Conservation (phyloP, 2,329 filamentous ascomycete species). For the Scedosporium aurantiacum region DNA sequence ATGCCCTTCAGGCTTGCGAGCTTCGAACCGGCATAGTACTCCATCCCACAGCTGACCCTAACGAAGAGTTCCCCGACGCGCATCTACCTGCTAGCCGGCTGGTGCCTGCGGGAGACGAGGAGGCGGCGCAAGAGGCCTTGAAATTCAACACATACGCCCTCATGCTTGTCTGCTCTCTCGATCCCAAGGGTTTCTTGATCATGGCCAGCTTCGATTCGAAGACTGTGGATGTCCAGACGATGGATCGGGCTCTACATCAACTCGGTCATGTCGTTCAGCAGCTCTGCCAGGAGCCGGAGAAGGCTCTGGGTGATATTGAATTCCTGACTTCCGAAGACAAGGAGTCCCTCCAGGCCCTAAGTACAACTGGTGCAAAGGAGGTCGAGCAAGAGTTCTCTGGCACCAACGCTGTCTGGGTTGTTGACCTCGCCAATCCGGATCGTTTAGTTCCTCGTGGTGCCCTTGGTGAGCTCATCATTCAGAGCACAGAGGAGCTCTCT, state of each 20-base stretch:
- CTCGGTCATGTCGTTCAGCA: constrained; percentile 38
- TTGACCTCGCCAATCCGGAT: constrained; percentile 23
- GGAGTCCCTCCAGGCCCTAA: constrained; percentile 19
- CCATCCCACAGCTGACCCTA: constrained; percentile 26
- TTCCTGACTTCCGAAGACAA: constrained; percentile 23
- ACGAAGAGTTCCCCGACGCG: constrained; percentile 8
- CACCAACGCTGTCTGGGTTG: constrained; percentile 26
- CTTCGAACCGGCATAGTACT: constrained; percentile 44
- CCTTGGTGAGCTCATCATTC: constrained; percentile 33
- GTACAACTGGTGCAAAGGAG: constrained; percentile 13
- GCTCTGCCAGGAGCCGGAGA: constrained; percentile 29
- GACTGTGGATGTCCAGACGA: constrained; percentile 38
- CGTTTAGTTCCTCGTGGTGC: constrained; percentile 27
- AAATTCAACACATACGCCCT: constrained; percentile 50
- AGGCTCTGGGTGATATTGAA: constrained; percentile 22
- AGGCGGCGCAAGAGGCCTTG: constrained; percentile 48
- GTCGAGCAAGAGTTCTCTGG: constrained; percentile 15
- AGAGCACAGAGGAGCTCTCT: constrained; percentile 15
- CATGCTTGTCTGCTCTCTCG: constrained; percentile 53
- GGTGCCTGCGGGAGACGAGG: constrained; percentile 42
- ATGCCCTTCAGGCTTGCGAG: constrained; percentile 44
- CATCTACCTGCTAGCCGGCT: constrained; percentile 37
- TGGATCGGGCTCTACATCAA: constrained; percentile 41
- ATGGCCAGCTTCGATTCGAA: constrained; percentile 56
- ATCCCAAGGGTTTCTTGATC: constrained; percentile 41